Evolutionary conservation across 805 yeast genomes (phyloP).

Genomic region (Saccharomycopsis sp.): DNA sequence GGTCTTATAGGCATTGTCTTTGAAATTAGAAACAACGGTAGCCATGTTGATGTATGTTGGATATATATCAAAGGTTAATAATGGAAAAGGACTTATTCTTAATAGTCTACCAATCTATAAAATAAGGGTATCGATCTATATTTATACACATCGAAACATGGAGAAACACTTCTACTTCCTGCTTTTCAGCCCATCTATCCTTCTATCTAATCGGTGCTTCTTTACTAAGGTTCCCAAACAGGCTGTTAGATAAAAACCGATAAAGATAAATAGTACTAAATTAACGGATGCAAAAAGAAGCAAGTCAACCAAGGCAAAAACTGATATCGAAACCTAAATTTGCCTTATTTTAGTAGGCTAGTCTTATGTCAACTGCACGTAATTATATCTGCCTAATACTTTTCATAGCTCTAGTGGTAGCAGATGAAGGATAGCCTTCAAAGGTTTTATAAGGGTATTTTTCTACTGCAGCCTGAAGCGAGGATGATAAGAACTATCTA

Average conservation of each 20-base stretch:
- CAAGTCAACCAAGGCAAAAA: neutral
- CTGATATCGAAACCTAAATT: neutral
- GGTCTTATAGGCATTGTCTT: slow-evolving; percentile 20
- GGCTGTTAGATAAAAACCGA: neutral
- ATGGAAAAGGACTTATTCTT: too few species aligned
- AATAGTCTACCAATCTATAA: too few species aligned
- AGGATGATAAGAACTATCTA: neutral
- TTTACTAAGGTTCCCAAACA: neutral
- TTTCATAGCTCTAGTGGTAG: neutral
- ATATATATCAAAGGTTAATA: too few species aligned
- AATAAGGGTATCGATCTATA: neutral
- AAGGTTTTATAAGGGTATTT: neutral
- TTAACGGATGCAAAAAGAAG: neutral
- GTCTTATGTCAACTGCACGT: neutral
- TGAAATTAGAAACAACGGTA: slow-evolving; percentile 2
- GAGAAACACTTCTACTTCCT: neutral
- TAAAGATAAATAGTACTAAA: neutral
- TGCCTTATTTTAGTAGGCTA: neutral
- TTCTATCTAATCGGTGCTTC: neutral
- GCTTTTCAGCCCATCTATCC: neutral
- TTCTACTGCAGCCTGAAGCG: neutral
- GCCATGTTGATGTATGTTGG: neutral
- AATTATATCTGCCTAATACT: neutral
- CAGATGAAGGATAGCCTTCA: neutral
- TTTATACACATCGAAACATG: neutral